A percentile compares a stretch with the other conserved stretches of the same genome.
Evolutionary conservation across 2,329 filamentous ascomycete species (phyloP).

Genomic region (Trichoderma endophyticum): DNA sequence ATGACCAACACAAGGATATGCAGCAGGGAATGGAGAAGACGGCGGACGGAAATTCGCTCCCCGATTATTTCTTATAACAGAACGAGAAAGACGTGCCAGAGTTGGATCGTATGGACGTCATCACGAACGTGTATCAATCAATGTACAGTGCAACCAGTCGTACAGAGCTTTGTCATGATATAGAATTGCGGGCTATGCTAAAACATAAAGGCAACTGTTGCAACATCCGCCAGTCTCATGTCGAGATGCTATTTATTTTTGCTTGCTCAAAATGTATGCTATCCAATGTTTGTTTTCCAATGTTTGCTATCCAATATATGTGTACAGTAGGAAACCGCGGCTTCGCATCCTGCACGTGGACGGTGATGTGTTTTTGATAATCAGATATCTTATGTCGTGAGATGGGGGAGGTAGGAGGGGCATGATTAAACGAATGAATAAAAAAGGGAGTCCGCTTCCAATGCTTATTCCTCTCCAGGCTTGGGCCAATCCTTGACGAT

Average conservation of each 20-base stretch:
- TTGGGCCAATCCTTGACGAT: constrained; percentile 86
- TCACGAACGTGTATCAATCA: constrained; percentile 2
- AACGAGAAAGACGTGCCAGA: neutral
- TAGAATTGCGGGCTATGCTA: constrained; percentile 14
- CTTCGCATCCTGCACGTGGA: constrained; percentile 3
- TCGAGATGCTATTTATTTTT: neutral
- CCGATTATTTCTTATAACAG: constrained; percentile 66
- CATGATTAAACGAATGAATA: constrained; percentile 6
- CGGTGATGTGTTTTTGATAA: neutral
- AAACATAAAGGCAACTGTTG: neutral
- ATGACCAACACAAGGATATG: constrained; percentile 84
- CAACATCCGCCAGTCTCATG: neutral
- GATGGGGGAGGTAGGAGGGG: neutral
- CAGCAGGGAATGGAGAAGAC: constrained; percentile 72
- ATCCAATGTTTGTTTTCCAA: constrained; percentile 1
- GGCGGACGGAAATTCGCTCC: constrained; percentile 61
- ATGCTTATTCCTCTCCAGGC: neutral
- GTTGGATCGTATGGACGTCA: neutral
- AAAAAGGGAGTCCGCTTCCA: neutral
- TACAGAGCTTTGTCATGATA: neutral
- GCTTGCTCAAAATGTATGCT: constrained; percentile 1
- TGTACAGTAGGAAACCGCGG: neutral
- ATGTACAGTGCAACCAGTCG: neutral
- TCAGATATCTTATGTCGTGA: constrained; percentile 10
- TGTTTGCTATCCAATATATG: too few species aligned